A percentile compares a stretch with the other conserved stretches of the same genome.
phyloP scores from a whole-genome alignment of 2,329 filamentous ascomycete species.

The Phyllosticta ampelicida region DNA sequence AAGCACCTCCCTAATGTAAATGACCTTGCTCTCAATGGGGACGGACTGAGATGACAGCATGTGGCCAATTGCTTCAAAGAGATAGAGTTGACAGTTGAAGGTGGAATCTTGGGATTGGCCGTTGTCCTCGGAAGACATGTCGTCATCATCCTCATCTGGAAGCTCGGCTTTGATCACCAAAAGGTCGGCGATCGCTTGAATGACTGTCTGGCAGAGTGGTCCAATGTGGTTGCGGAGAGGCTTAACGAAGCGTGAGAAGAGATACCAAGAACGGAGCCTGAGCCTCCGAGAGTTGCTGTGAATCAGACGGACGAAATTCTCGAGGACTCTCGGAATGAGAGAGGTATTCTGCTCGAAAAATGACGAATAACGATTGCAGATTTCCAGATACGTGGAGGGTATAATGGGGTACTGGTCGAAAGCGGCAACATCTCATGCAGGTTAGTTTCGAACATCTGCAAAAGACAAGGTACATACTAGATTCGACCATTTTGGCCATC shows the following conservation, averaged over 20 bases:
- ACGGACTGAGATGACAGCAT: conserved; percentile 75
- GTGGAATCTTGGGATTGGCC: conserved; percentile 82
- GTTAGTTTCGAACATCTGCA: background rate
- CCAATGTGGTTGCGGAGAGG: conserved; percentile 75
- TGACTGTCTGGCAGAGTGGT: conserved; percentile 82
- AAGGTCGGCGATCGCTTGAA: conserved; percentile 79
- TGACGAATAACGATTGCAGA: conserved; percentile 83
- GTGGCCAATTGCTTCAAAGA: conserved; percentile 90
- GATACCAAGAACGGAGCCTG: conserved; percentile 87
- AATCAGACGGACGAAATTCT: conserved; percentile 82
- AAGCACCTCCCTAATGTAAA: conserved; percentile 81
- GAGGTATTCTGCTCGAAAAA: conserved; percentile 82
- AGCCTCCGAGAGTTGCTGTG: conserved; percentile 83
- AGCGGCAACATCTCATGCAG: conserved; percentile 57
- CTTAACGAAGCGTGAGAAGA: conserved; percentile 88
- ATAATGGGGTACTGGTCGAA: conserved; percentile 78
- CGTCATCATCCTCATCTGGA: conserved; percentile 65
- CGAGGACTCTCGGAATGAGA: conserved; percentile 75
- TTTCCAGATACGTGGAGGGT: conserved; percentile 95
- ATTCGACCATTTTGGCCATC: conserved; percentile 94
- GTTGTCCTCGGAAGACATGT: conserved; percentile 90
- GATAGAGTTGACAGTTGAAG: conserved; percentile 82
- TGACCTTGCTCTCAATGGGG: conserved; percentile 73
- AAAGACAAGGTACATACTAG: conserved; percentile 45
- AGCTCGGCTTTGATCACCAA: conserved; percentile 85